phyloP scores from a whole-genome alignment of 805 yeast species.

The Kluyveromyces nonfermentans region DNA sequence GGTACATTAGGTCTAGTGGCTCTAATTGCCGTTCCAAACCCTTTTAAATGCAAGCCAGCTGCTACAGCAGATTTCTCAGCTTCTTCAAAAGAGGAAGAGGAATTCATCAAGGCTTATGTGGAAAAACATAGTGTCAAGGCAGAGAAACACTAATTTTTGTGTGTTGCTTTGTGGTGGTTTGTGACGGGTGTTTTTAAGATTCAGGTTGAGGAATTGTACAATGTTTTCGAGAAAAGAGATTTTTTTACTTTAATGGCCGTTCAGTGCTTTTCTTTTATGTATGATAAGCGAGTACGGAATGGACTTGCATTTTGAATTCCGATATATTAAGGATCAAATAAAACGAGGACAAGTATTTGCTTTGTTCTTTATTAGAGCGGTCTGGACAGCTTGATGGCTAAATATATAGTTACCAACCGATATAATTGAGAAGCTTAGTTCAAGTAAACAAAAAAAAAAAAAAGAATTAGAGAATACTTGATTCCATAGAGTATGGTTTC shows the following conservation, averaged over 20 bases:
- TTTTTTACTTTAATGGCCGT: not conserved
- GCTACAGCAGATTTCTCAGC: constrained; percentile 65
- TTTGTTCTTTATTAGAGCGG: not conserved
- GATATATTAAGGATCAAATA: not conserved
- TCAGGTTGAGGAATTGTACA: not conserved
- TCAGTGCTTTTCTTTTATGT: not conserved
- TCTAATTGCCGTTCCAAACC: constrained; percentile 59
- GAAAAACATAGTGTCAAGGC: constrained; percentile 29
- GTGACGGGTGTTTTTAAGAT: not conserved
- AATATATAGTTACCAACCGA: not conserved
- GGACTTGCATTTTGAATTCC: not conserved
- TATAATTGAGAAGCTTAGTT: not conserved
- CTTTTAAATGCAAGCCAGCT: constrained; percentile 48
- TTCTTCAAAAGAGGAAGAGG: constrained; percentile 78
- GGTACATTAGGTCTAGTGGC: constrained; percentile 70
- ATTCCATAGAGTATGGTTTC: constrained; percentile 2
- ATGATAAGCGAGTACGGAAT: not conserved
- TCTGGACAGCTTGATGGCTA: not conserved
- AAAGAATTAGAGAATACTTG: constrained; percentile 5
- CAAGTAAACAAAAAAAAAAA: too few species aligned
- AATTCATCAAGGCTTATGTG: constrained; percentile 69
- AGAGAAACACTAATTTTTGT: constrained; percentile 22
- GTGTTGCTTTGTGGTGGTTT: not conserved
- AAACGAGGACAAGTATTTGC: not conserved
- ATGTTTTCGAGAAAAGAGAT: not conserved